Evolutionary conservation across 2,329 filamentous ascomycete genomes (phyloP).

Genomic region (Geosmithia morbida): DNA sequence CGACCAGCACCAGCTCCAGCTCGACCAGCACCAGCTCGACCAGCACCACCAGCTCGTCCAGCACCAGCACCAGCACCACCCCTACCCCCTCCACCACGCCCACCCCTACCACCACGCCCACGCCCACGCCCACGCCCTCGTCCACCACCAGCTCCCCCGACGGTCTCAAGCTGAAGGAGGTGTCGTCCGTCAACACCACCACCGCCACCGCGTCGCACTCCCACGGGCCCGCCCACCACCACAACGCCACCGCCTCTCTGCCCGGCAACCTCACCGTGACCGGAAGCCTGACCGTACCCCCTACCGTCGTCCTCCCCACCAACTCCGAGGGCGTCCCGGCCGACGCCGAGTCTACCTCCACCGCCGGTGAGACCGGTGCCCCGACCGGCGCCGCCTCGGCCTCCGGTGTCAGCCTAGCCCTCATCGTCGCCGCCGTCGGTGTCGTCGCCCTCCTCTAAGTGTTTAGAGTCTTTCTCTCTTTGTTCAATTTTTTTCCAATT

Average conservation of each 20-base stretch:
- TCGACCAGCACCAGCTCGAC: constrained; percentile 14
- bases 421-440: constrained; percentile 18
- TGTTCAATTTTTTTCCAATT: too few relatives aligned
- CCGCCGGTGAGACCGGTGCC: neutral
- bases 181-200: constrained; percentile 7
- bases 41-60: constrained; percentile 9
- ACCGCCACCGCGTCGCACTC: constrained; percentile 9
- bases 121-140: constrained; percentile 12
- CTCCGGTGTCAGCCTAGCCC: constrained; percentile 19
- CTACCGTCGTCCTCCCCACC: constrained; percentile 5
- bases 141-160: constrained; percentile 10
- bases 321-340: constrained; percentile 5
- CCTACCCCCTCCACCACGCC: constrained; percentile 10
- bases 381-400: constrained; percentile 13
- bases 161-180: constrained; percentile 5
- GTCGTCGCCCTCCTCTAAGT: constrained; percentile 20
- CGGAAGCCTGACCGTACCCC: constrained; percentile 12
- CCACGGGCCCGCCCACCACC: constrained; percentile 8
- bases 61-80: constrained; percentile 11
- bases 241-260: constrained; percentile 9
- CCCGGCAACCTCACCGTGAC: constrained; percentile 18
- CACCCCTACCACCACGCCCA: constrained; percentile 7
- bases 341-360: constrained; percentile 6
- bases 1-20: constrained; percentile 14
- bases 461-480: neutral